Base-by-base conservation (phyloP, 2,329 filamentous ascomycete species). In the Fonsecaea pedrosoi region DNA sequence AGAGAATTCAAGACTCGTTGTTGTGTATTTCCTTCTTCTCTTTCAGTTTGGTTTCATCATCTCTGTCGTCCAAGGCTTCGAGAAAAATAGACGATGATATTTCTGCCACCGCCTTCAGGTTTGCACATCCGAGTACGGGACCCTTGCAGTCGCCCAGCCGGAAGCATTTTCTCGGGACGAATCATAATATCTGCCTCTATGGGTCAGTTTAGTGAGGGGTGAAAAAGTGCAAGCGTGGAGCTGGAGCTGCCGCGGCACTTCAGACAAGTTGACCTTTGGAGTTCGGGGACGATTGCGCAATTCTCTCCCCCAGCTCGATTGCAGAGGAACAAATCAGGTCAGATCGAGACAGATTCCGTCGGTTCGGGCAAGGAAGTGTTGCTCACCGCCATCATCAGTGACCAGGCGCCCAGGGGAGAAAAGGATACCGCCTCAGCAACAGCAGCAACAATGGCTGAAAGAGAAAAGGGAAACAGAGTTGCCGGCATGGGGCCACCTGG, bases 401-500 rank as follows among this genome's bases (percentile, higher is more conserved):
- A 10, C 50, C 18, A 37, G 35, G 10, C n/a, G 6, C 5, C n/a
- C 15, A 42, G 7, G 15, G 13, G 21, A 50, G 45, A 30, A 37
- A 35, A 62, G 13, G 37, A 34, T 42, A 50, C 35, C 42, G 42
- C 5, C 25, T 21, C 32, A 48, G n/a, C 42, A 21, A 18, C 57
- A 60, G 40, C 30, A 25, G n/a, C 57, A 50, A 10, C 35, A 7
- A 38, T 25, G n/a, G 45, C 42, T 6, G n/a, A 10, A 10, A 1
- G 38, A 21, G 18, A 53, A 53, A 54, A 38, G 37, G 38, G 37
- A 32, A 34, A 15, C 18, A 35, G 59, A 53, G 30, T 8, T 61
- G 34, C 61, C 62, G 62, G 65, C 81, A 92, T 91, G 76, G 89
- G 90, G 64, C 85, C 87, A 67, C 87, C 89, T 34, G 85, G 87